These are phyloP conservation scores for Xanthoconium purpureum DNA, from an alignment of 768 basidiomycete species.

Conservation along the genomic window DNA sequence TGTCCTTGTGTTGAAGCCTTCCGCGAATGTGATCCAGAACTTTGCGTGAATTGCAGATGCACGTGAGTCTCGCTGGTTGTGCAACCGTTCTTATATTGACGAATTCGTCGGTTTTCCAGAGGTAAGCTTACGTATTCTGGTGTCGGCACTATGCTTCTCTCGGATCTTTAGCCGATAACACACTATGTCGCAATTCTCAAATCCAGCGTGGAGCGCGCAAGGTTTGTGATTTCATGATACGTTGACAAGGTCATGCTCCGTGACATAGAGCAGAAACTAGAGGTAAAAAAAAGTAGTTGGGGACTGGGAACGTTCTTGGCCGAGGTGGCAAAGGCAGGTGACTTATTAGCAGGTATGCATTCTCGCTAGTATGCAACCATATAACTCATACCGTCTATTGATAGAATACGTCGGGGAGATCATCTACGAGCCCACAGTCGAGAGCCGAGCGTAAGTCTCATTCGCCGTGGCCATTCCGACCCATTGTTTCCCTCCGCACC, in stretches of 20 bases:
- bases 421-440: constrained; percentile 46
- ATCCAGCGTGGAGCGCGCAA: constrained; percentile 47
- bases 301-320: constrained; percentile 55
- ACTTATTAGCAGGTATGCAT: constrained; percentile 45
- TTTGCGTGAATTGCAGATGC: constrained; percentile 53
- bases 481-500: not conserved
- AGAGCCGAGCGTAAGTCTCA: constrained; percentile 48
- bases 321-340: constrained; percentile 42
- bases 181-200: constrained; percentile 45
- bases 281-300: constrained; percentile 43
- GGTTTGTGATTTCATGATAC: constrained; percentile 28
- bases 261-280: constrained; percentile 33
- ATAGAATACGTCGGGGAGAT: constrained; percentile 70
- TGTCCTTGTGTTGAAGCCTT: constrained; percentile 52
- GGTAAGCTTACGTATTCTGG: constrained; percentile 18
- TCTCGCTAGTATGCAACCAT: not conserved
- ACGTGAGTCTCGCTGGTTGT: constrained; percentile 35
- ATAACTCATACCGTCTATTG: not conserved
- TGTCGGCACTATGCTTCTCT: not conserved
- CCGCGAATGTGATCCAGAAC: constrained; percentile 68
- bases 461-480: not conserved
- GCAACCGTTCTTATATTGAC: not conserved
- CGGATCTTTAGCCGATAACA: constrained; percentile 27
- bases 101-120: constrained; percentile 9
- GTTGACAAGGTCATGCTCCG: not conserved